Evolutionary conservation across 768 basidiomycete genomes (phyloP), one percentile per base, ranked within the genome.

Genomic region (Lyophyllum semitale): DNA sequence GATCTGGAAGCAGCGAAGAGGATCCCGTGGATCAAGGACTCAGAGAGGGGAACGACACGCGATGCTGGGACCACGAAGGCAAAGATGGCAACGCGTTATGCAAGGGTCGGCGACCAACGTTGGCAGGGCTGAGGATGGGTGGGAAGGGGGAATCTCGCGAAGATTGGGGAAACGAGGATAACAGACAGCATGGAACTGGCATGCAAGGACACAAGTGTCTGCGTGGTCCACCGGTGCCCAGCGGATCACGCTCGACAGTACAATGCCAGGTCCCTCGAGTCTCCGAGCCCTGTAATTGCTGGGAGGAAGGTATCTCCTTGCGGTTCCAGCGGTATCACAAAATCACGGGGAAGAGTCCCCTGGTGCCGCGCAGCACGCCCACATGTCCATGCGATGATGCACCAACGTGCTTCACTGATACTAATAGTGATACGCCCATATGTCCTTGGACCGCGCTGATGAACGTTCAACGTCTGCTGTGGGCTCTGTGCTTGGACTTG

Each of bases 341-440:
- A 50, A 51, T 59, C 29, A 51, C 35, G 44, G 37, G 53, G 33
- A 40, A 47, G 25, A 45, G 59, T 59, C 59, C 57, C 51, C 32
- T 53, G 50, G 45, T 51, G 38, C 60, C 60, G 56, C 25, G 42
- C 17, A 48, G 17, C 46, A 12, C 57, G 56, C 55, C 54, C 12
- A 32, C n/a, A 57, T 25, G 38, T 9, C 48, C 50, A 48, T 40
- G 37, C 54, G 59, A 60, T 60, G 46, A 32, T 60, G 33, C 38
- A 57, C 58, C 53, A 57, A 15, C 54, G 43, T 57, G 55, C 55
- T 38, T 41, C 52, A 15, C 50, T n/a, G n/a, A 37, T 57, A 41
- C 37, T 58, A 12, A 38, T n/a, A 37, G 3, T 56, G 33, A 52
- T 40, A 52, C 45, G 29, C 49, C 55, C 50, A 51, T 51, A 41